Conservation (phyloP, 108 stramenopile species). For the Cylindrotheca closterium region DNA sequence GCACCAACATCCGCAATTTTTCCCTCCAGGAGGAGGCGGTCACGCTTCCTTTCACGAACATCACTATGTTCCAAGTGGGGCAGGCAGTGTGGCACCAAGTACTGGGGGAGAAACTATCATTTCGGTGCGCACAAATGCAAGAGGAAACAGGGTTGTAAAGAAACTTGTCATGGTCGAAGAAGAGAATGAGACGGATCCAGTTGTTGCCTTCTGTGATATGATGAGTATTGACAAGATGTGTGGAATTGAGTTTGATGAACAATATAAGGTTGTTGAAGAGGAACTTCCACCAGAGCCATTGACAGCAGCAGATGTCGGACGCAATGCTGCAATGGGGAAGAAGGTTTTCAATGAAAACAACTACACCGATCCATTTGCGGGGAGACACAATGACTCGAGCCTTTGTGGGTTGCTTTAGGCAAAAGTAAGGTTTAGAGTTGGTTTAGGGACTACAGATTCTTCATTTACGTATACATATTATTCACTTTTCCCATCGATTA, state of each 20-base stretch:
- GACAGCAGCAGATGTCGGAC: not conserved
- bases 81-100: not conserved
- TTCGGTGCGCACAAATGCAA: not conserved
- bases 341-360: slow-evolving; percentile 1
- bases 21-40: not conserved
- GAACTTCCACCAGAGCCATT: not conserved
- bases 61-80: not conserved
- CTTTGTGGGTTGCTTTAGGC: not conserved
- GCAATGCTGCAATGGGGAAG: not conserved
- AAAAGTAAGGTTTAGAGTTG: no score
- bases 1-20: not conserved
- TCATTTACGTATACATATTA: no score
- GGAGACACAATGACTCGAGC: slow-evolving; percentile 2
- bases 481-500: no score
- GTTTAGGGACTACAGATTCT: no score
- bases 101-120: not conserved
- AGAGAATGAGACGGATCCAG: not conserved
- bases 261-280: not conserved
- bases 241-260: slow-evolving; percentile 5
- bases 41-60: not conserved
- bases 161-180: not conserved
- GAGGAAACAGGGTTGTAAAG: not conserved
- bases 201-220: slow-evolving; percentile 4
- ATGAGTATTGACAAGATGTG: slow-evolving; percentile 15
- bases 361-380: slow-evolving; percentile 9